phyloP scores from a whole-genome alignment of 2,329 filamentous ascomycete species.

The Monilinia aucupariae region DNA sequence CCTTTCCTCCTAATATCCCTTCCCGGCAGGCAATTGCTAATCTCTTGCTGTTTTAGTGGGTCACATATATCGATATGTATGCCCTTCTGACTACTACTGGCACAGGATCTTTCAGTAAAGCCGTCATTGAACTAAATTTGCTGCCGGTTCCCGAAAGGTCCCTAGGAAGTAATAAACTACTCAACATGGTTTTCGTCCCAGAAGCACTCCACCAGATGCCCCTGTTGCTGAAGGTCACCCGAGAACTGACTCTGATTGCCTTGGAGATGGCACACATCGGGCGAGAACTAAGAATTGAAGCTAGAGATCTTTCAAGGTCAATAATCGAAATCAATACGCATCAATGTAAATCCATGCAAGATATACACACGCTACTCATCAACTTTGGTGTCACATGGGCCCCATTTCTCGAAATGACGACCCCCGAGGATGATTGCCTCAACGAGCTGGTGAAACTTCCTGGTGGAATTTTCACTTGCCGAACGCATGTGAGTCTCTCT shows the following conservation, averaged over 20 bases:
- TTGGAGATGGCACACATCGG: conserved; percentile 23
- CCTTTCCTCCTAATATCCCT: neutral
- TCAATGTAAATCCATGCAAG: neutral
- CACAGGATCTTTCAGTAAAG: conserved; percentile 45
- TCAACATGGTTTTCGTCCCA: neutral
- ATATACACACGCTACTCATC: neutral
- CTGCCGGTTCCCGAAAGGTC: conserved; percentile 37
- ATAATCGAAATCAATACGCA: neutral
- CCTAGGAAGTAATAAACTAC: neutral
- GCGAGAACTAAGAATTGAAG: conserved; percentile 24
- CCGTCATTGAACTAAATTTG: conserved; percentile 42
- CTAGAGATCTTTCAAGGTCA: neutral
- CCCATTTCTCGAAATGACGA: neutral
- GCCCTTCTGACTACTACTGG: conserved; percentile 49
- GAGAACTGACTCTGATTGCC: conserved; percentile 27
- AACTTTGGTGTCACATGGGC: neutral
- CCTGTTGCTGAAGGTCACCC: conserved; percentile 19
- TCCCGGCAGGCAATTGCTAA: neutral
- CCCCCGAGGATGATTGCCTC: neutral
- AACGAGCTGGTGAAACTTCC: neutral
- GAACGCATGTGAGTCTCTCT: conserved; percentile 2
- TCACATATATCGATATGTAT: conserved; percentile 51
- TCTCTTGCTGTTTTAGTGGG: conserved; percentile 34
- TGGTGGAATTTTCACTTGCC: neutral
- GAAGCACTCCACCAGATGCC: neutral